Percentiles rank a stretch among this genome's conserved stretches.
Evolutionary conservation across 352 stramenopile genomes (phyloP).

Genomic region (Plasmopara muralis): DNA sequence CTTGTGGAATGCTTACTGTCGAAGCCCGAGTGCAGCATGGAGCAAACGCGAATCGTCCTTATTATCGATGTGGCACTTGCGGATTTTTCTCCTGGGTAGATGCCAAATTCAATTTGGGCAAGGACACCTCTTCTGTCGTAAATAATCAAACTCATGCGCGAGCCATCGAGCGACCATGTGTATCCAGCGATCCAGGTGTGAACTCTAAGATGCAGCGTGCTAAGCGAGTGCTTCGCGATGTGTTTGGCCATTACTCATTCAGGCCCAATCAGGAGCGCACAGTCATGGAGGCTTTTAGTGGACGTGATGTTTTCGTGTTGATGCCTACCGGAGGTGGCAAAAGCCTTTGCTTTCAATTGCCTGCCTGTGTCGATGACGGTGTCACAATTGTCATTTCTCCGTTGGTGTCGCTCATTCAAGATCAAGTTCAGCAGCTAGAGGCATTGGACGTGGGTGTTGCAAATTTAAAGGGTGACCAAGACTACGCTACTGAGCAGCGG

Average conservation of each 20-base stretch:
- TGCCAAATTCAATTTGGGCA: constrained; percentile 8
- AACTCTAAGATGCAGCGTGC: constrained; percentile 62
- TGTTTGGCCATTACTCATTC: constrained; percentile 96
- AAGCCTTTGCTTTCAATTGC: constrained; percentile 96
- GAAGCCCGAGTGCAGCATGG: constrained; percentile 62
- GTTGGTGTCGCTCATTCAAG: constrained; percentile 98
- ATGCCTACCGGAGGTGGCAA: constrained; percentile 99
- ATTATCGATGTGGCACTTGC: constrained; percentile 67
- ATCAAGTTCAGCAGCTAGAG: constrained; percentile 96
- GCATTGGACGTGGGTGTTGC: constrained; percentile 88
- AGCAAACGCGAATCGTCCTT: constrained; percentile 51
- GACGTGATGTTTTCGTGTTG: constrained; percentile 96
- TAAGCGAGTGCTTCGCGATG: constrained; percentile 67
- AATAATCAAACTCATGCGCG: constrained; percentile 9
- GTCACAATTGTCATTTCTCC: constrained; percentile 97
- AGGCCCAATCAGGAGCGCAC: constrained; percentile 93
- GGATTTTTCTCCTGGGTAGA: constrained; percentile 75
- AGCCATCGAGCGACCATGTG: constrained; percentile 25
- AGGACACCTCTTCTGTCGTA: constrained; percentile 5
- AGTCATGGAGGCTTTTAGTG: constrained; percentile 89
- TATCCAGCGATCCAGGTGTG: constrained; percentile 44
- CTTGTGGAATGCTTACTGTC: constrained; percentile 54
- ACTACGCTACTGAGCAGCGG: constrained; percentile 79
- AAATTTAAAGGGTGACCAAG: constrained; percentile 80
- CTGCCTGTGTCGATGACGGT: constrained; percentile 84